phyloP scores from a whole-genome alignment of 345 rosid species.

The Hibiscus syriacus region DNA sequence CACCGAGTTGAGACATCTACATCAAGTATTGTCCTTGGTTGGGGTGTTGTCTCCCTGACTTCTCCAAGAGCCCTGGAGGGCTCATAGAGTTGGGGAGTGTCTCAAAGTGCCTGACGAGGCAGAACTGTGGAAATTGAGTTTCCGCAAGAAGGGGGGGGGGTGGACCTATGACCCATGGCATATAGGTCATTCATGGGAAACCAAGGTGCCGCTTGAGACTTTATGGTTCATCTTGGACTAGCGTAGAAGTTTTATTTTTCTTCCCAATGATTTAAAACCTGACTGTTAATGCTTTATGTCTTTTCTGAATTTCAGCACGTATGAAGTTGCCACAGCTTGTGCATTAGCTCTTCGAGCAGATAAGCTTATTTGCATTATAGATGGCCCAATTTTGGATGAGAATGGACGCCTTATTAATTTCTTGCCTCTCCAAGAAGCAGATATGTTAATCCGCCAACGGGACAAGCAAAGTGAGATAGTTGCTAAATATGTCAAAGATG shows the following conservation, averaged over 20 bases:
- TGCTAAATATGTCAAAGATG: slow-evolving; percentile 84
- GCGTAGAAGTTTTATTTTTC: background rate
- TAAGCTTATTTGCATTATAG: slow-evolving; percentile 84
- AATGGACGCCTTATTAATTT: slow-evolving; percentile 74
- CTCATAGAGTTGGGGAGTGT: no score
- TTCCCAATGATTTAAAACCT: background rate
- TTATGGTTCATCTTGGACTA: background rate
- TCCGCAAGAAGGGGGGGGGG: no score
- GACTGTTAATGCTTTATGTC: slow-evolving; percentile 8
- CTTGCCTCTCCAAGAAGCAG: slow-evolving; percentile 90
- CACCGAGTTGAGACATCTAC: no score
- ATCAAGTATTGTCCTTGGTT: no score
- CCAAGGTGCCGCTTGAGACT: background rate
- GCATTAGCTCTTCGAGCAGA: slow-evolving; percentile 93
- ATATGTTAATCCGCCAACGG: slow-evolving; percentile 65
- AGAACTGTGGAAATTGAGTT: no score
- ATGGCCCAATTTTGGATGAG: slow-evolving; percentile 83
- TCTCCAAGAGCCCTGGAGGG: no score
- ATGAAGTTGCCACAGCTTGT: slow-evolving; percentile 98
- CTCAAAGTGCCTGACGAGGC: no score
- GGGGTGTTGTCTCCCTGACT: no score
- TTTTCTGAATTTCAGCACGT: slow-evolving; percentile 53
- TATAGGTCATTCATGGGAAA: no score
- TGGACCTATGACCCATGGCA: no score
- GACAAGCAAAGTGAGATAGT: slow-evolving; percentile 88